Evolutionary conservation across 2,329 filamentous ascomycete species (phyloP).

Genomic region (Zymoseptoria passerinii): DNA sequence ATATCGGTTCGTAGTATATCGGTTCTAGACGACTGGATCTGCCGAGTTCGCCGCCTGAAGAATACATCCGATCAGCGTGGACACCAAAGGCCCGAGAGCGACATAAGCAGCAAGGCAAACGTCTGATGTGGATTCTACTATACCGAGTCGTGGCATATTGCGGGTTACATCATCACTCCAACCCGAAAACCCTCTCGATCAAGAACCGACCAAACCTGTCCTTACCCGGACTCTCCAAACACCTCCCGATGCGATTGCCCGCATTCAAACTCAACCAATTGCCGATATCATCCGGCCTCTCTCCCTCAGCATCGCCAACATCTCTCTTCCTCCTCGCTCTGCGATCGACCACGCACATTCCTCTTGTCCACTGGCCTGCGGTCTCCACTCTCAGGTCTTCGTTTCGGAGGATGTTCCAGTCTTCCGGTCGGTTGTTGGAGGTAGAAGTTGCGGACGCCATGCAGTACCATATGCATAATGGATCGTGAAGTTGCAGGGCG

Average conservation of each 20-base stretch:
- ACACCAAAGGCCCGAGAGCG: too few relatives aligned
- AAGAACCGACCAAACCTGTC: slow-evolving; percentile 35
- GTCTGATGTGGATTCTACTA: too few relatives aligned
- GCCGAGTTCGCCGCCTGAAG: too few relatives aligned
- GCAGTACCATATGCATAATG: slow-evolving; percentile 33
- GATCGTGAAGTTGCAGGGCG: slow-evolving; percentile 41
- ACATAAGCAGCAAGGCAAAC: too few relatives aligned
- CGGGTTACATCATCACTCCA: not conserved
- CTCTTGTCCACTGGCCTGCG: slow-evolving; percentile 80
- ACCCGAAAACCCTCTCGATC: slow-evolving; percentile 21
- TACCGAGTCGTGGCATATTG: too few relatives aligned
- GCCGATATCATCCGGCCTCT: slow-evolving; percentile 60
- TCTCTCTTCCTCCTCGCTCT: slow-evolving; percentile 50
- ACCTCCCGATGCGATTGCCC: slow-evolving; percentile 74
- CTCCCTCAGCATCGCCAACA: slow-evolving; percentile 38
- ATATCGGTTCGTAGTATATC: too few relatives aligned
- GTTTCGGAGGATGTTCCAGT: slow-evolving; percentile 32
- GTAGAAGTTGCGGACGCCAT: slow-evolving; percentile 10
- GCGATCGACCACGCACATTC: slow-evolving; percentile 79
- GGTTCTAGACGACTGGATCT: too few relatives aligned
- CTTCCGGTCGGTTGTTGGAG: slow-evolving; percentile 2
- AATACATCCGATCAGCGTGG: too few relatives aligned
- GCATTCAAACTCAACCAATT: slow-evolving; percentile 66
- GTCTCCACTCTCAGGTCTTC: slow-evolving; percentile 90
- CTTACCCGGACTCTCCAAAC: slow-evolving; percentile 60